phyloP scores from a whole-genome alignment of 106 monocot genomes.

The Platanthera guangdongensis region DNA sequence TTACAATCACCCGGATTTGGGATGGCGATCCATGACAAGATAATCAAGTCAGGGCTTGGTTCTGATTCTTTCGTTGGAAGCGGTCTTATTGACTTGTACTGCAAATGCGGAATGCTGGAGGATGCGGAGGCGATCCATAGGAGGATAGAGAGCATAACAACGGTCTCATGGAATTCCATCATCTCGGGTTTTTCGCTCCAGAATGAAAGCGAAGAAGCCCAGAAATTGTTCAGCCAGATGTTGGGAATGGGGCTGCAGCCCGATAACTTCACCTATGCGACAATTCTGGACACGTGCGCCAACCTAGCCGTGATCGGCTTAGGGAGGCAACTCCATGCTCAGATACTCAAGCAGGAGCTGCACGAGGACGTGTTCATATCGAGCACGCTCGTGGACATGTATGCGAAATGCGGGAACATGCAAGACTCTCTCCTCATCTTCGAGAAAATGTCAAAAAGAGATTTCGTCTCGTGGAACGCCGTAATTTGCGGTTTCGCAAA shows the following conservation, averaged over 20 bases:
- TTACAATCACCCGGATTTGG: constrained; percentile 47
- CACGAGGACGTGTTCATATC: constrained; percentile 63
- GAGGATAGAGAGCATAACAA: constrained; percentile 28
- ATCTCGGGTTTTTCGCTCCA: constrained; percentile 72
- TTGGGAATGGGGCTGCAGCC: constrained; percentile 48
- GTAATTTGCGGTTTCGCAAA: constrained; percentile 76
- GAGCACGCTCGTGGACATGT: constrained; percentile 92
- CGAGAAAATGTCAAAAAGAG: constrained; percentile 46
- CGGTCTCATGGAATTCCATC: constrained; percentile 84
- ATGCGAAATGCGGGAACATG: constrained; percentile 85
- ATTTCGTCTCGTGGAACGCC: constrained; percentile 82
- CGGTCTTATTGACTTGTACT: constrained; percentile 84
- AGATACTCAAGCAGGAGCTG: constrained; percentile 58
- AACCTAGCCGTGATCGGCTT: constrained; percentile 46
- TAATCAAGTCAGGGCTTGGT: constrained; percentile 68
- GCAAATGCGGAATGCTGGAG: constrained; percentile 62
- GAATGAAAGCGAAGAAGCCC: constrained; percentile 68
- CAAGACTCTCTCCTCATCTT: constrained; percentile 55
- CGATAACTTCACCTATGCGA: constrained; percentile 78
- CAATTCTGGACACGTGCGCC: constrained; percentile 79
- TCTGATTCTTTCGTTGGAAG: constrained; percentile 58
- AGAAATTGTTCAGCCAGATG: constrained; percentile 60
- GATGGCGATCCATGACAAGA: constrained; percentile 42
- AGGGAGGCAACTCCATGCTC: constrained; percentile 81
- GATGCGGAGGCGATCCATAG: constrained; percentile 63